Conservation (phyloP, 345 rosid species). For the Arabis hirsuta region DNA sequence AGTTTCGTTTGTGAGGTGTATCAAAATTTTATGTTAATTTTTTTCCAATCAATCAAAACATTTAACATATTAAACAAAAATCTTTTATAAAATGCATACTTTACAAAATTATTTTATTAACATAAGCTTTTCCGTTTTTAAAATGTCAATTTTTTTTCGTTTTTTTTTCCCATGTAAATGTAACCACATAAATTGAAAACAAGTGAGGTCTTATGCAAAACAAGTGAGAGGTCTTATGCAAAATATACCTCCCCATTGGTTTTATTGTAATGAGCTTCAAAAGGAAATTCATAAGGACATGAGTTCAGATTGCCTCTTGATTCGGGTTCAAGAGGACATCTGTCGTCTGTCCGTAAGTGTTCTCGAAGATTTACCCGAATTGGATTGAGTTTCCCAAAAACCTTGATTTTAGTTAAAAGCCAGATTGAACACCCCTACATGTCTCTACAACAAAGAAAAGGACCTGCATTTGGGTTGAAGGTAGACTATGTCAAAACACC, state of each 20-base stretch:
- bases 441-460: background rate
- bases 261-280: slow-evolving; percentile 1
- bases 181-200: slow-evolving; percentile 8
- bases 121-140: too few species aligned
- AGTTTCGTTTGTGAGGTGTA: background rate
- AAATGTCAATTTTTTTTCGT: background rate
- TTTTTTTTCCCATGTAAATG: background rate
- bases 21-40: background rate
- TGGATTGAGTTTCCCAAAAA: background rate
- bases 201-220: slow-evolving; percentile 13
- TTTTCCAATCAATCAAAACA: background rate
- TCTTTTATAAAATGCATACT: background rate
- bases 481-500: background rate
- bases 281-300: background rate
- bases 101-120: background rate
- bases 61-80: background rate
- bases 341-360: background rate
- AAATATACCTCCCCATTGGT: background rate
- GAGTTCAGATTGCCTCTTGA: background rate
- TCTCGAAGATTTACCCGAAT: background rate
- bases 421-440: background rate
- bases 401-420: background rate
- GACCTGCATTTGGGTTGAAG: background rate
- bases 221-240: slow-evolving; percentile 9
- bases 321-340: background rate